These are phyloP conservation scores for Magnolia changhungtana DNA, from an alignment of 164 flowering plant species.

Conservation along the genomic window DNA sequence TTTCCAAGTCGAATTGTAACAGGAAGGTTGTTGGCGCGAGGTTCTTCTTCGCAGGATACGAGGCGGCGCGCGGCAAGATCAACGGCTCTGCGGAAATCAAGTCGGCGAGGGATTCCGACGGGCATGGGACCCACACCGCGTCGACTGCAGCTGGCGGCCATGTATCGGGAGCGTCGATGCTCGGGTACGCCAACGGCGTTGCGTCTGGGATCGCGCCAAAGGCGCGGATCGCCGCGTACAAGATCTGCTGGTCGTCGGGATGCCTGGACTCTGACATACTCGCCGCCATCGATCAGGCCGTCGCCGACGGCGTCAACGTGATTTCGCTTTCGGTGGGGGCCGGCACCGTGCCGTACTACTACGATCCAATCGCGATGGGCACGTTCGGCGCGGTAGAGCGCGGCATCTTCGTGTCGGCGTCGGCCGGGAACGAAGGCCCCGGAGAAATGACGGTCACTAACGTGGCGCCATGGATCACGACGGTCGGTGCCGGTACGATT, in stretches of 20 bases:
- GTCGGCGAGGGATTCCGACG: constrained; percentile 32
- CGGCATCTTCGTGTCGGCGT: constrained; percentile 41
- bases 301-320: constrained; percentile 51
- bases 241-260: constrained; percentile 38
- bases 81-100: constrained; percentile 8
- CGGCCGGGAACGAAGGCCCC: constrained; percentile 55
- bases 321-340: constrained; percentile 42
- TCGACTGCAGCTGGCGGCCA: constrained; percentile 54
- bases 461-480: constrained; percentile 58
- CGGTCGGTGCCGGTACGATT: constrained; percentile 56
- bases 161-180: constrained; percentile 27
- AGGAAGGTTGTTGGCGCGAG: constrained; percentile 50
- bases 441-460: constrained; percentile 22
- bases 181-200: constrained; percentile 39
- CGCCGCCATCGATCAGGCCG: constrained; percentile 48
- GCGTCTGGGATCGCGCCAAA: constrained; percentile 57
- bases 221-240: constrained; percentile 55
- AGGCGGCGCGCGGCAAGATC: constrained; percentile 11
- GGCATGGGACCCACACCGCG: constrained; percentile 69
- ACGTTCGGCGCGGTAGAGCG: constrained; percentile 34
- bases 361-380: constrained; percentile 29
- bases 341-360: background rate
- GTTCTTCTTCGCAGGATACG: constrained; percentile 29
- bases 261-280: constrained; percentile 48
- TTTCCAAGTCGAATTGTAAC: constrained; percentile 36